Conservation (phyloP, 495 filamentous ascomycete species). For the Aspergillus cavernicola region DNA sequence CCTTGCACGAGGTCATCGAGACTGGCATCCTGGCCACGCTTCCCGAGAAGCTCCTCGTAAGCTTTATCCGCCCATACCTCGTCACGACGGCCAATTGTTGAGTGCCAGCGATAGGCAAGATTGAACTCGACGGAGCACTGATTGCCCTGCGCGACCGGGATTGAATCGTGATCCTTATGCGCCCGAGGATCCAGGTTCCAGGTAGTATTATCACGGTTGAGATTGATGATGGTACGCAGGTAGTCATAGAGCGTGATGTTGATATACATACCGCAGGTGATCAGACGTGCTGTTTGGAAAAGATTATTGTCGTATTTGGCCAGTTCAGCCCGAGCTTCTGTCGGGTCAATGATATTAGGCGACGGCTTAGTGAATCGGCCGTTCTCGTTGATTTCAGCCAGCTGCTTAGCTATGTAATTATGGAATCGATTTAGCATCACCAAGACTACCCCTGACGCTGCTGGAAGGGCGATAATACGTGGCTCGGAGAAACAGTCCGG, state of each 20-base stretch:
- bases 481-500: constrained; percentile 51
- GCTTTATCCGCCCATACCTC: constrained; percentile 61
- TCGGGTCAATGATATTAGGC: background rate
- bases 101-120: constrained; percentile 69
- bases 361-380: constrained; percentile 27
- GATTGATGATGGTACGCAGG: constrained; percentile 21
- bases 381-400: constrained; percentile 39
- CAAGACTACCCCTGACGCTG: constrained; percentile 42
- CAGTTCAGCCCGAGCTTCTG: constrained; percentile 1
- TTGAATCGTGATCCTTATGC: constrained; percentile 48
- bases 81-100: constrained; percentile 55
- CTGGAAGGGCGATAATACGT: constrained; percentile 45
- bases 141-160: constrained; percentile 62
- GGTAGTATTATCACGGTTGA: constrained; percentile 10
- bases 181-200: constrained; percentile 34
- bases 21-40: constrained; percentile 50
- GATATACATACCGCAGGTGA: constrained; percentile 5
- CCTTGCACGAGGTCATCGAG: constrained; percentile 48
- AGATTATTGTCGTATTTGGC: constrained; percentile 34
- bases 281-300: constrained; percentile 39
- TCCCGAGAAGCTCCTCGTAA: constrained; percentile 49
- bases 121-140: constrained; percentile 62
- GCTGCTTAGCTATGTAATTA: constrained; percentile 33
- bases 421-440: constrained; percentile 43
- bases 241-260: constrained; percentile 29